Conservation (phyloP, 2,329 filamentous ascomycete species). For the Nigrograna mackinnonii region DNA sequence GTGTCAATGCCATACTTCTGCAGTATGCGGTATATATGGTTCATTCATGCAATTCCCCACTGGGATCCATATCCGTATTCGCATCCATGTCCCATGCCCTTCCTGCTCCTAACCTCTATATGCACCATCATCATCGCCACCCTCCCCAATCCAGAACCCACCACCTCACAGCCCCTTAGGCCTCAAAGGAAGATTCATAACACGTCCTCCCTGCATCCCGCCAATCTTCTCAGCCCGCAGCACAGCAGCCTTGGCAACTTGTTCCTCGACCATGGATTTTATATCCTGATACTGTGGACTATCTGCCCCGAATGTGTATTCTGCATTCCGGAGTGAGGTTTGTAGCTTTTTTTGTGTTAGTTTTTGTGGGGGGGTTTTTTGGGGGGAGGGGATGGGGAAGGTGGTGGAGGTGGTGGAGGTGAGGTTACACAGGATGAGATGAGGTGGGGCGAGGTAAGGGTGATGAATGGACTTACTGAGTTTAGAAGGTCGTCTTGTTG, state of each 20-base stretch:
- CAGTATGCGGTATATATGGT: no score
- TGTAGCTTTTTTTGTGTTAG: slow-evolving; percentile 27
- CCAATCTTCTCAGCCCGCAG: slow-evolving; percentile 2
- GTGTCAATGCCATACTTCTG: no score
- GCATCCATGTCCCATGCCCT: background rate
- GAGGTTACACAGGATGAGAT: no score
- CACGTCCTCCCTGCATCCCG: background rate
- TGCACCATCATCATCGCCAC: background rate
- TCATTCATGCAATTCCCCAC: no score
- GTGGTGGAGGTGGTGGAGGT: slow-evolving; percentile 2
- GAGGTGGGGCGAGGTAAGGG: no score
- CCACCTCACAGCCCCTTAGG: slow-evolving; percentile 3
- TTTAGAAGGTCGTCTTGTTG: no score
- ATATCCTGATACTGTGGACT: slow-evolving; percentile 35
- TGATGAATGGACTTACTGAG: no score
- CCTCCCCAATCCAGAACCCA: background rate
- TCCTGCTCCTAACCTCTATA: background rate
- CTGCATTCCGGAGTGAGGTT: slow-evolving; percentile 37
- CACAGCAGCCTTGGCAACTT: slow-evolving; percentile 28
- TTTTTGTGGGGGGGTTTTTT: background rate
- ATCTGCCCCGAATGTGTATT: slow-evolving; percentile 32
- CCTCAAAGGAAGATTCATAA: slow-evolving; percentile 11
- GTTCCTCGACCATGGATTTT: slow-evolving; percentile 34
- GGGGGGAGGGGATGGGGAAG: slow-evolving; percentile 1
- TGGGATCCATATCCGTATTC: no score